Evolutionary conservation across 768 basidiomycete species (phyloP).

Genomic region (Mycena galopus): DNA sequence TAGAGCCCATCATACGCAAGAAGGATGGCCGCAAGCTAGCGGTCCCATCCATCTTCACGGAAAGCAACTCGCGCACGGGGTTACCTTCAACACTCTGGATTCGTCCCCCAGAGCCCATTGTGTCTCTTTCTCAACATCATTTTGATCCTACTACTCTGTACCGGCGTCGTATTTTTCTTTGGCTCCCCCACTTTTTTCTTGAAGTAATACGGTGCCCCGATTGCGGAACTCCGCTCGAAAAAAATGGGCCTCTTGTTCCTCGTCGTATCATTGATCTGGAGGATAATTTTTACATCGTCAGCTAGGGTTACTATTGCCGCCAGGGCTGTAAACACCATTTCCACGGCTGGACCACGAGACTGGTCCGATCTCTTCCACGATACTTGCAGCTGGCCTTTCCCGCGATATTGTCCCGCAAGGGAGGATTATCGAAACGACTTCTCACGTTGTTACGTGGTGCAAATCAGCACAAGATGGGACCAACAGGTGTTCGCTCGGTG

Average conservation of each 20-base stretch:
- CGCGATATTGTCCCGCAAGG: neutral
- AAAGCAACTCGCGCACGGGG: neutral
- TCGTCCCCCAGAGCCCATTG: neutral
- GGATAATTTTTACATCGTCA: slow-evolving; percentile 41
- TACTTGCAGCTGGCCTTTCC: slow-evolving; percentile 2
- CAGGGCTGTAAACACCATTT: slow-evolving; percentile 35
- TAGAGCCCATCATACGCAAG: neutral
- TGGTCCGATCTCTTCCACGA: neutral
- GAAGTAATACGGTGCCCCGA: neutral
- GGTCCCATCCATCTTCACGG: neutral
- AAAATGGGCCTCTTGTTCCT: slow-evolving; percentile 37
- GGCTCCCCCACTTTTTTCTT: neutral
- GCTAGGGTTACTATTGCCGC: slow-evolving; percentile 43
- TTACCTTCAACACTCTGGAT: neutral
- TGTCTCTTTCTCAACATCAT: neutral
- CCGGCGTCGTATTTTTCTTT: neutral
- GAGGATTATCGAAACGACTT: slow-evolving; percentile 25
- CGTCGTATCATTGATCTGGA: slow-evolving; percentile 38
- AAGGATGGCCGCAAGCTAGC: neutral
- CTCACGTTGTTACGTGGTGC: slow-evolving; percentile 32
- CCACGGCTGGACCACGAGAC: slow-evolving; percentile 32
- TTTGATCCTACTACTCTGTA: neutral
- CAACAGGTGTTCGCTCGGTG: slow-evolving; percentile 34
- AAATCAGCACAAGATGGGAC: slow-evolving; percentile 45
- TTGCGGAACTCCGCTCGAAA: slow-evolving; percentile 27